Conservation (phyloP, 176 grass and related monocot genomes). For the Carex myosuroides region DNA sequence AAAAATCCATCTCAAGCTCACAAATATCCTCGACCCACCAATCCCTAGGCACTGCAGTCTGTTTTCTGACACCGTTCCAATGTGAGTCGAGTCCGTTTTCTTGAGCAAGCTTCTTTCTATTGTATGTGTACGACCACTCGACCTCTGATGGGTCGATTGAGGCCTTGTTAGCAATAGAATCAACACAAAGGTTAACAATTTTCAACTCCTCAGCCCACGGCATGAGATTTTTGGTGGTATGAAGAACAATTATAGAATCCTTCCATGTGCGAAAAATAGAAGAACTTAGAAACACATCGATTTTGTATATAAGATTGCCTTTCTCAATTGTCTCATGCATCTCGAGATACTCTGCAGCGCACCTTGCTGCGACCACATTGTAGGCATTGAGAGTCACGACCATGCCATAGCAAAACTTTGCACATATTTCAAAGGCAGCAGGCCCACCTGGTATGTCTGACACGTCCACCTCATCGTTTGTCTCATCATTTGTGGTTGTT, state of each 20-base stretch:
- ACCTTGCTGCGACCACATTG: constrained; percentile 77
- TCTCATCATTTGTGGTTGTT: constrained; percentile 46
- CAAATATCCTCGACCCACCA: constrained; percentile 99
- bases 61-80: constrained; percentile 94
- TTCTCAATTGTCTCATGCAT: constrained; percentile 89
- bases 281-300: constrained; percentile 85
- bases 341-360: constrained; percentile 88
- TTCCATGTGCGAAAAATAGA: constrained; percentile 90
- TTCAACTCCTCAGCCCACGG: constrained; percentile 84
- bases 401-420: constrained; percentile 98
- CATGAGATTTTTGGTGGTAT: constrained; percentile 61
- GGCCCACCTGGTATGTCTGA: constrained; percentile 84
- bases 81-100: constrained; percentile 63
- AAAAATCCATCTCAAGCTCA: constrained; percentile 86
- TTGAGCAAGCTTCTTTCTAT: constrained; percentile 78
- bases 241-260: constrained; percentile 87
- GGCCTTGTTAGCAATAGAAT: constrained; percentile 67
- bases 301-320: constrained; percentile 98
- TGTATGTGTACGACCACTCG: constrained; percentile 97
- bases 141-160: constrained; percentile 83
- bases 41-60: constrained; percentile 65
- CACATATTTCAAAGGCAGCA: constrained; percentile 95
- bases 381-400: constrained; percentile 90
- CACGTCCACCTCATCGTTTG: constrained; percentile 65
- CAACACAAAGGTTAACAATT: constrained; percentile 68